Base-by-base conservation (phyloP, 352 stramenopile genomes). In the Globisporangium parvum region DNA sequence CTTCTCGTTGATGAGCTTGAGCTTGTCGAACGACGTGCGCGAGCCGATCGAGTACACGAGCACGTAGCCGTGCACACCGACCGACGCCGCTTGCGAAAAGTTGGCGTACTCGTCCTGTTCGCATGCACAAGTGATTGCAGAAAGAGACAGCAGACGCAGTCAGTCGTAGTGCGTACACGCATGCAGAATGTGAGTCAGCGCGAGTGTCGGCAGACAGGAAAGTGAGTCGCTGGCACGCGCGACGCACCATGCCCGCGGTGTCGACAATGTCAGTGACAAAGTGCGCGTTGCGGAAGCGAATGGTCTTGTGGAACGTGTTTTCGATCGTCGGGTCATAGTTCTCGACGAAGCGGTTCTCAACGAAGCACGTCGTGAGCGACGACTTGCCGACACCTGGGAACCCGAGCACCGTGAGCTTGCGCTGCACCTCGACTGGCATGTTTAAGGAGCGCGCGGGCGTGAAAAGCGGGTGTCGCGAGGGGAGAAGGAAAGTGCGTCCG, bases 181-280 rank as follows among this genome's bases (percentile, higher is more conserved):
- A 46, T 18, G 21, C 14, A 60, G 20, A 14, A 11, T 20, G 51
- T n/a, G 57, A 4, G 31, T 23, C 40, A 54, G 45, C 40, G 51
- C 53, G 47, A 23, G 31, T 62, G 48, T 0, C 35, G 1, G 6
- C 11, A 8, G 20, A 23, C 37, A 6, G 8, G 24, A 6, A 8
- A 6, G 18, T 12, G n/a, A 37, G 31, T 17, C 37, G 14, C 20
- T n/a, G 1, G 28, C 0, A 39, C 10, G 5, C 20, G 62, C 6
- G 3, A 44, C 69, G 24, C 66, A 94, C 85, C 85, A 98, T 98
- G 55, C 95, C 95, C 14, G 95, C 95, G n/a, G 93, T 98, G 68
- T 98, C 95, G 62, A 98, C 92, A 65, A 98, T 98, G 66, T 98
- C 95, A 24, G 93, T 98, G 35, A 95, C 86, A 59, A 98, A 98